Evolutionary conservation across 441 rosid genomes (phyloP), one percentile per base, ranked within the genome.

Genomic region (Bocquillonia castaneifolia): DNA sequence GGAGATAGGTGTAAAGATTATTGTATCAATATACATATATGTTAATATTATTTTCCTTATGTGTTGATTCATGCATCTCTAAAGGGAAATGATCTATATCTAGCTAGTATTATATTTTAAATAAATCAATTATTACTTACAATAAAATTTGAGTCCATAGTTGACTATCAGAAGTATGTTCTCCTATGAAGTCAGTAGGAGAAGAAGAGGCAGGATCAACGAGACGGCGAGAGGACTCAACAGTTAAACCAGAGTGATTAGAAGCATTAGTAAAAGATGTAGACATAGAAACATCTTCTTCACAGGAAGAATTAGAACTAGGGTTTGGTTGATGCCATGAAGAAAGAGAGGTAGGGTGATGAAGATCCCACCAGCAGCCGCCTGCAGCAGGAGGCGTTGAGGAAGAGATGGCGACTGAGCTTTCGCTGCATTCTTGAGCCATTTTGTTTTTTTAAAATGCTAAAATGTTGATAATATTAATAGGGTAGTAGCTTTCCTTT

Each of bases 341-440:
- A 72, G 77, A 71, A 32, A 84, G 63, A 12, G 86, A 82, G 72
- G 26, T 77, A 32, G 81, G 64, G 25, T 32, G 39, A 34, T 61
- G 85, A 66, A 82, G 79, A 75, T 89, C 90, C 88, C 90, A 86
- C 93, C 91, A 87, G 64, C 88, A 87, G 66, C 66, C 72, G 22
- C 20, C 52, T 0, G 17, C 25, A 10, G 78, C 25, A 10, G 78
- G 73, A 61, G 83, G 78, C 1, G 85, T 78, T 8, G 80, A 72
- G 54, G 83, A 68, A 14, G 78, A 73, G 45, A 74, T 67, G 20
- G 72, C 78, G 25, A 78, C 80, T 12, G 84, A 78, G 61, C 73
- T 71, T 9, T 77, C 79, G 39, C 77, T 67, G 67, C 91, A 83
- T 63, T 87, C 96, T 78, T 89, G 85, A 64, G 89, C 82, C 86